Evolutionary conservation across 192 early-diverging fungal genomes (phyloP), one percentile per base, ranked within the genome.

Genomic region (Spizellomyces sp.): DNA sequence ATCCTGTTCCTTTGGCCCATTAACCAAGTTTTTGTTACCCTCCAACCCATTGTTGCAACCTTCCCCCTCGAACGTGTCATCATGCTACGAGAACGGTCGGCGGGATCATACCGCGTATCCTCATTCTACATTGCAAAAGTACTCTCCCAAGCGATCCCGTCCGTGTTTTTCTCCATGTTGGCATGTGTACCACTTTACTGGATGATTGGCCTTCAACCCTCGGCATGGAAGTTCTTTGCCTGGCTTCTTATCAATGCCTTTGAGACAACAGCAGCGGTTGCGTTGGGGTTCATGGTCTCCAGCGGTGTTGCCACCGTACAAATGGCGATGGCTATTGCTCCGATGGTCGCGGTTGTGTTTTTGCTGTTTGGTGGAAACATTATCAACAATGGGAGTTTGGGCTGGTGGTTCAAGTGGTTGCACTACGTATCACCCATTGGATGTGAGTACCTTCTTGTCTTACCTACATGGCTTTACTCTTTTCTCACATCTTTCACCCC

Each of bases 101-200:
- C 84, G 27, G 87, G 89, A 1, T 83, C 86, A 45, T 92, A 88
- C 85, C 80, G 89, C 15, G 77, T 86, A 45, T 83, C 85, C 1
- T 79, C 88, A 12, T 89, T 84, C 70, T 91, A 80, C 67, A 43
- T 90, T 36, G 84, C 88, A 36, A 90, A 90, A 73, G 66, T 87
- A 61, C 77, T 88, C n/a, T 80, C 83, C 19, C 76, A 75, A 19
- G 48, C 84, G 70, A 79, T 78, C 61, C 69, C 69, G 4, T 10
- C 36, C 43, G 10, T 70, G 0, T 9, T 60, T 15, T 70, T 19
- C 59, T 62, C 45, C 44, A 48, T 60, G 59, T 43, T 70, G 27
- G 69, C 69, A 8, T 36, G 27, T 27, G 36, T 44, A n/a, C 36
- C 52, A 22, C 64, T 74, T 41, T 74, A 74, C 65, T 74, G 71